Base-by-base conservation (phyloP, 352 stramenopile species). In the Phytophthora tentaculata region DNA sequence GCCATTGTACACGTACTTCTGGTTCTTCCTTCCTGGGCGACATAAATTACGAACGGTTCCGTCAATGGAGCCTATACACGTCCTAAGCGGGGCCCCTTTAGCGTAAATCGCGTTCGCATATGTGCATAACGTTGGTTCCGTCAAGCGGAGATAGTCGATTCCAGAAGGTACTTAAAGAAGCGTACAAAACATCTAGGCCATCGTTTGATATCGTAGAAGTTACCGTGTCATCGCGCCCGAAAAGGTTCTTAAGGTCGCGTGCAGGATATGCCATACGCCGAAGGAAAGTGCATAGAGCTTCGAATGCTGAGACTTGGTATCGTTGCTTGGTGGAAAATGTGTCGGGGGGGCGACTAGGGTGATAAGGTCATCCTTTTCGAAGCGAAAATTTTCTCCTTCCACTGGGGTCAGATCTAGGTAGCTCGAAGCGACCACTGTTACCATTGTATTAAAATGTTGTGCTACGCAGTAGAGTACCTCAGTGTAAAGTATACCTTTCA, bases 21-120 rank as follows among this genome's bases (percentile, higher is more conserved):
- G 47, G 24, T 53, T 53, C 47, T 43, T n/a, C n/a, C n/a, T 58
- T 17, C 8, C 53, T 2, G 59, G 59, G 5, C 59, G 59, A 22
- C 49, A 58, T 19, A 53, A 55, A 3, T 23, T 49, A 26, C 49
- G 59, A 35, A 59, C 37, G 1, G 49, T 59, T 2, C 24, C 49
- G 24, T 66, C 49, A 41, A 66, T 59, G 26, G 59, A 66, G 0
- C 48, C 59, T 41, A 59, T 37, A 19, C 59, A 59, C 0, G 35
- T 66, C 8, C 24, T 2, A 44, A 57, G n/a, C 22, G 47, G 47
- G 14, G 3, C 0, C 13, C 44, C 5, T 13, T 48, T 48, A 5
- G 16, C 6, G 41, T 48, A 48, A 23, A 48, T 48, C 7, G 41
- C 41, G 17, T 48, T 10, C 17, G 41, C 41, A 23, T 48, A 48